Evolutionary conservation across 2,329 filamentous ascomycete species (phyloP).

Genomic region (Magnaporthiopsis rhizophila): DNA sequence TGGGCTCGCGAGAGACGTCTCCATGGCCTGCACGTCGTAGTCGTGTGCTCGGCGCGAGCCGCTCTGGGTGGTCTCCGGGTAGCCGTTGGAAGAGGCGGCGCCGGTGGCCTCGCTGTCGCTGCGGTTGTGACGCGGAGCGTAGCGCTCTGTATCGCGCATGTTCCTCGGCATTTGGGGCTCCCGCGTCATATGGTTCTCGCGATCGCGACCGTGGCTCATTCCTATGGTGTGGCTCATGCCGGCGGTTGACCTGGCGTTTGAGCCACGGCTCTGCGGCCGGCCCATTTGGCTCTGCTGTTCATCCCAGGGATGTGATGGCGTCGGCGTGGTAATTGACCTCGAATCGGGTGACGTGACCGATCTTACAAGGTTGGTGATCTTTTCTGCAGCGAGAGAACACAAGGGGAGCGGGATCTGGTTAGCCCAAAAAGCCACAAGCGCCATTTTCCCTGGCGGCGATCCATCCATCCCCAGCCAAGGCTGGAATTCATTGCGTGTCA

Average conservation of each 20-base stretch:
- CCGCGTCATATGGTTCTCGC: slow-evolving; percentile 28
- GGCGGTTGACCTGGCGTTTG: slow-evolving; percentile 24
- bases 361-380: slow-evolving; percentile 87
- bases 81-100: slow-evolving; percentile 67
- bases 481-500: not conserved
- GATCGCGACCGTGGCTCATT: slow-evolving; percentile 26
- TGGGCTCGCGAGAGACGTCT: slow-evolving; percentile 71
- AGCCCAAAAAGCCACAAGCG: not conserved
- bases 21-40: slow-evolving; percentile 95
- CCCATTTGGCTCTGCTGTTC: slow-evolving; percentile 32
- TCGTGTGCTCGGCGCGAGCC: slow-evolving; percentile 69
- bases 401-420: not conserved
- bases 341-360: slow-evolving; percentile 59
- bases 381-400: slow-evolving; percentile 50
- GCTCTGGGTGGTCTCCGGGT: slow-evolving; percentile 66
- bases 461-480: not conserved
- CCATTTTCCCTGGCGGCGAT: not conserved
- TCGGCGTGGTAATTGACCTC: slow-evolving; percentile 42
- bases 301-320: slow-evolving; percentile 58
- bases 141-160: slow-evolving; percentile 31
- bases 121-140: slow-evolving; percentile 53
- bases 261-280: slow-evolving; percentile 45
- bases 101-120: slow-evolving; percentile 75
- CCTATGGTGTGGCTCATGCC: slow-evolving; percentile 25
- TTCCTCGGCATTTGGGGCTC: slow-evolving; percentile 20